Evolutionary conservation across 805 yeast genomes (phyloP).

Genomic region (Starmerella tilneyi): DNA sequence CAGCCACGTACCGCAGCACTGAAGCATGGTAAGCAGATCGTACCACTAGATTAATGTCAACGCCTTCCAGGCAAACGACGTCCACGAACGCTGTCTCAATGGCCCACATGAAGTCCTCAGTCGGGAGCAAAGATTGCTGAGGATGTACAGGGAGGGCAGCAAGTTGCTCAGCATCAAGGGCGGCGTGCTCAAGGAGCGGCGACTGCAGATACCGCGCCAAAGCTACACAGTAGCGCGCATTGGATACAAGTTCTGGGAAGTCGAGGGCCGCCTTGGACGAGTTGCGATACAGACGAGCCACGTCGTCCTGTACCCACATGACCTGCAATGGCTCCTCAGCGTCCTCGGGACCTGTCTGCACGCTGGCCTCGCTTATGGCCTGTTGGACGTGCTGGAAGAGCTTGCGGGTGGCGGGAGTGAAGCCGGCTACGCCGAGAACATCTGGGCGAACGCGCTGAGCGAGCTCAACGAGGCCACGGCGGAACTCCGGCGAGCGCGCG

Average conservation of each 20-base stretch:
- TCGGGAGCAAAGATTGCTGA: conserved; percentile 60
- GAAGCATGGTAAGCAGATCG: conserved; percentile 62
- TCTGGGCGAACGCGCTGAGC: conserved; percentile 68
- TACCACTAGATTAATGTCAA: conserved; percentile 84
- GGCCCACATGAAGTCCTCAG: conserved; percentile 53
- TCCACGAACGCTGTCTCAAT: conserved; percentile 79
- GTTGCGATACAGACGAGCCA: conserved; percentile 77
- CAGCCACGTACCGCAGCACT: conserved; percentile 68
- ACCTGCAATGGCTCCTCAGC: conserved; percentile 43
- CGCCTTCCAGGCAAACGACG: conserved; percentile 81
- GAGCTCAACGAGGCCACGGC: conserved; percentile 47
- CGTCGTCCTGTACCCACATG: conserved; percentile 83
- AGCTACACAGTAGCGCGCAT: conserved; percentile 76
- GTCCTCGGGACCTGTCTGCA: conserved; percentile 32
- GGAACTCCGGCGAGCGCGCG: conserved; percentile 57
- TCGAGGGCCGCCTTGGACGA: conserved; percentile 67
- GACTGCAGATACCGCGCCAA: conserved; percentile 86
- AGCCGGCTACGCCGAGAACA: conserved; percentile 85
- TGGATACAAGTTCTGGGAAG: conserved; percentile 71
- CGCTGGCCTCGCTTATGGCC: conserved; percentile 45
- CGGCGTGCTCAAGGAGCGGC: conserved; percentile 83
- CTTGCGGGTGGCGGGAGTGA: conserved; percentile 58
- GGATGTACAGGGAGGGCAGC: conserved; percentile 49
- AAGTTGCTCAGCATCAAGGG: conserved; percentile 62
- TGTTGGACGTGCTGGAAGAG: conserved; percentile 45